Evolutionary conservation across 345 rosid genomes (phyloP), one percentile per base, ranked within the genome.

Genomic region (Geranium rotundifolium): DNA sequence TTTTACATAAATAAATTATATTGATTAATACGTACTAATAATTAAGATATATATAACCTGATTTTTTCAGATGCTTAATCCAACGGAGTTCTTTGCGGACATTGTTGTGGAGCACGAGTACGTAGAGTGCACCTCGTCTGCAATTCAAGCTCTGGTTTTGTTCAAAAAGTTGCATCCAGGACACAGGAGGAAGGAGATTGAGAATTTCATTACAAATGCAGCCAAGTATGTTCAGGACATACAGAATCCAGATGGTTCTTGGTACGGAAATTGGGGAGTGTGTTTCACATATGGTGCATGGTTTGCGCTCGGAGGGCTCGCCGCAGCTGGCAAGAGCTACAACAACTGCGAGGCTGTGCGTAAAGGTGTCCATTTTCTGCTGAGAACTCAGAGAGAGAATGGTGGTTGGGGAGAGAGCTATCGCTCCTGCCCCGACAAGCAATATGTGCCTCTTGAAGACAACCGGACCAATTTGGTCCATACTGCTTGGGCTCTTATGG

Each of bases 391-490:
- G 57, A 37, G 49, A 57, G 57, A 65, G 0, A 60, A 77, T 29
- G 90, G 90, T 0, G 85, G 87, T 3, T 84, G 87, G 90, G 87
- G 86, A 30, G 90, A 84, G 72, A 84, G 85, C 61, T 80, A 67
- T 63, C 72, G 62, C 4, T 80, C 86, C 12, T 80, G 85, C 49
- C 83, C 84, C 12, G 56, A 76, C 14, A 76, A 80, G 85, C 61
- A 56, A 55, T 84, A 79, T 37, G 65, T 61, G 31, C 78, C 89
- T n/a, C 73, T 71, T 4, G 78, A 84, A 74, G 81, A 74, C 27
- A 64, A 68, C 0, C 54, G 78, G 68, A 79, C 96, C 5, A 82
- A 80, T 62, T 50, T 82, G 62, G 87, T 80, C 7, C 85, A 85
- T 0, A 83, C 89, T 0, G 72, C 82, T 7, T 72, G 74, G 83